Evolutionary conservation across 371 early-diverging fungal genomes (phyloP).

Genomic region (Mucor saturninus): DNA sequence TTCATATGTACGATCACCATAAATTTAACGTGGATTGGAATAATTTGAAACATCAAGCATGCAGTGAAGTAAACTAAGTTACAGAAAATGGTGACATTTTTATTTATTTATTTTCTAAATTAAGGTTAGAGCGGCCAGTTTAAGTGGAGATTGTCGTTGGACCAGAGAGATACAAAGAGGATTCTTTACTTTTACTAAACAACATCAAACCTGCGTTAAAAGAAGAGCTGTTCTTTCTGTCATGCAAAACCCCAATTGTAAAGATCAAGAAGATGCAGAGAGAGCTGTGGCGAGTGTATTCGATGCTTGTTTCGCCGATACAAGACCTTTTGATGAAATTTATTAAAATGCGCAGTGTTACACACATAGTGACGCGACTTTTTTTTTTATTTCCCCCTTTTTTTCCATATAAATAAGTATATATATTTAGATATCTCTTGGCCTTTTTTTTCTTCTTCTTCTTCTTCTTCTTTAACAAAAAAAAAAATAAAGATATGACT

Average conservation of each 20-base stretch:
- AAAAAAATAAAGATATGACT: slow-evolving; percentile 9
- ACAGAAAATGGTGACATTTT: not conserved
- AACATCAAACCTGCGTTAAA: slow-evolving; percentile 92
- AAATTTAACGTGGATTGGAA: slow-evolving; percentile 84
- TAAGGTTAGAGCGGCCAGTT: slow-evolving; percentile 87
- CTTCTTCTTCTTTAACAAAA: not conserved
- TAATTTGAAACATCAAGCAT: slow-evolving; percentile 90
- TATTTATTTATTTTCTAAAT: too few species aligned
- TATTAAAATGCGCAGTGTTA: slow-evolving; percentile 52
- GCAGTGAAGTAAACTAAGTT: slow-evolving; percentile 72
- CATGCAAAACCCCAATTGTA: slow-evolving; percentile 74
- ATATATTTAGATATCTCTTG: slow-evolving; percentile 13
- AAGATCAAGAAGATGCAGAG: slow-evolving; percentile 79
- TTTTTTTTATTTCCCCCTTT: slow-evolving; percentile 15
- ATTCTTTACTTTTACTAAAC: slow-evolving; percentile 79
- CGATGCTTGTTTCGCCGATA: slow-evolving; percentile 90
- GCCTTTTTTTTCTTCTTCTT: slow-evolving; percentile 1
- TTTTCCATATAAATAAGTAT: not conserved
- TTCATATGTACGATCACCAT: slow-evolving; percentile 94
- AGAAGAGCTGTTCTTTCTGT: slow-evolving; percentile 87
- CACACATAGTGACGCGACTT: slow-evolving; percentile 18
- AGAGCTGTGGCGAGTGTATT: slow-evolving; percentile 88
- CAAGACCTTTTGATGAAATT: slow-evolving; percentile 94
- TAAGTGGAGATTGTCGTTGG: slow-evolving; percentile 93
- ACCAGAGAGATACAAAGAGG: slow-evolving; percentile 85